phyloP scores from a whole-genome alignment of 352 stramenopile species.

The Pythium sukuiense region DNA sequence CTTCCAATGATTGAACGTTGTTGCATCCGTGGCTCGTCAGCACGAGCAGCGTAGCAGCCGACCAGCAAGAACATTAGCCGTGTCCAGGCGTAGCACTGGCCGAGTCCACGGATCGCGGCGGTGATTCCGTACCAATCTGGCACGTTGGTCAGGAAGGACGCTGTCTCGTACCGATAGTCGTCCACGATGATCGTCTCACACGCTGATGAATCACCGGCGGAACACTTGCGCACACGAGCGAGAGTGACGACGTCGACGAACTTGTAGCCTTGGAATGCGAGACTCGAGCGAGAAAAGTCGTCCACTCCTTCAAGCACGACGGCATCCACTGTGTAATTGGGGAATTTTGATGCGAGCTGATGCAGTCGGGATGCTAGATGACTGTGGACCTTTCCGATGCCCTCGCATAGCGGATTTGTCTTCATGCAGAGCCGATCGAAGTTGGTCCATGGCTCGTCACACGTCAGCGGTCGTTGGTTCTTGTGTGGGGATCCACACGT shows the following conservation, averaged over 20 bases:
- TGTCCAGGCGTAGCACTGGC: constrained; percentile 38
- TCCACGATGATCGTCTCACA: constrained; percentile 10
- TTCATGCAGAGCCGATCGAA: constrained; percentile 4
- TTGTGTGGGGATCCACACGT: not conserved
- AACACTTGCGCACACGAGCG: not conserved
- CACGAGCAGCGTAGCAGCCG: constrained; percentile 27
- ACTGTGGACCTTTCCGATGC: not conserved
- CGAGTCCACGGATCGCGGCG: constrained; percentile 26
- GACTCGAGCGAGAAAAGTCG: constrained; percentile 4
- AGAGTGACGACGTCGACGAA: constrained; percentile 25
- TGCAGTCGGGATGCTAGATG: not conserved
- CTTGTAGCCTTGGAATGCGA: constrained; percentile 20
- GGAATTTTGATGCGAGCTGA: not conserved
- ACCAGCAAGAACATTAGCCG: constrained; percentile 32
- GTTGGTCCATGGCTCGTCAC: constrained; percentile 4
- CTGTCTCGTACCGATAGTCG: constrained; percentile 45
- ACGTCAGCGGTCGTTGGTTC: not conserved
- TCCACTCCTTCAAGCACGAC: constrained; percentile 29
- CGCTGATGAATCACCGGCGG: not conserved
- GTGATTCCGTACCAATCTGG: constrained; percentile 36
- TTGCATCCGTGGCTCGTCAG: not conserved
- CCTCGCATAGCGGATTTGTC: constrained; percentile 2
- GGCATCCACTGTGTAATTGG: constrained; percentile 18
- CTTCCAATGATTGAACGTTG: not conserved
- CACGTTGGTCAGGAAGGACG: constrained; percentile 24